A percentile compares a stretch with the other conserved stretches of the same genome.
Evolutionary conservation across 495 filamentous ascomycete species (phyloP).

Genomic region (Penicillium subrubescens): DNA sequence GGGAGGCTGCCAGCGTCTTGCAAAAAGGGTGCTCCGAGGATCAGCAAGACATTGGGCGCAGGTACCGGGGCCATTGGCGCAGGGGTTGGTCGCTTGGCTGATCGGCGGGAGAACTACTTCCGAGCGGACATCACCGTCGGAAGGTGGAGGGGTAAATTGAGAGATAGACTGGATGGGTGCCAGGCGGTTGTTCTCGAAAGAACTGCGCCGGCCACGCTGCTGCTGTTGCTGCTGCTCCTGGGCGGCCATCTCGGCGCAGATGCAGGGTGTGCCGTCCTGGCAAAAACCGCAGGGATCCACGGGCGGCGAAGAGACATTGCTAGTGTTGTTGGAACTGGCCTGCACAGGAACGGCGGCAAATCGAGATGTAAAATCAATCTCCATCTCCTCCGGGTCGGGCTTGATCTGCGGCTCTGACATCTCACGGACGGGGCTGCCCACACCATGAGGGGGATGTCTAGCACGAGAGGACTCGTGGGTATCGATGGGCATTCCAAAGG

Average conservation of each 20-base stretch:
- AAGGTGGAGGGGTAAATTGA: constrained; percentile 70
- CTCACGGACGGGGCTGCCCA: constrained; percentile 36
- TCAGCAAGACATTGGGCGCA: constrained; percentile 79
- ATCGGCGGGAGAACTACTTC: constrained; percentile 46
- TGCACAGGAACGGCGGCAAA: constrained; percentile 53
- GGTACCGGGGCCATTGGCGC: constrained; percentile 73
- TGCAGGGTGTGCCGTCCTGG: constrained; percentile 78
- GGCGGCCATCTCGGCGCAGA: constrained; percentile 74
- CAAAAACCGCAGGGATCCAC: constrained; percentile 86
- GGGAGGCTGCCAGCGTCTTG: constrained; percentile 73
- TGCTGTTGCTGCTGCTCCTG: constrained; percentile 48
- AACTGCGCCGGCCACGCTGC: constrained; percentile 33
- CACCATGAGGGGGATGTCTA: constrained; percentile 36
- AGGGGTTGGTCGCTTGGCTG: constrained; percentile 52
- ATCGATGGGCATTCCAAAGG: constrained; percentile 48
- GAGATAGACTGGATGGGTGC: constrained; percentile 53
- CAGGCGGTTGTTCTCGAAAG: constrained; percentile 48
- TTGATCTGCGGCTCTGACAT: constrained; percentile 45
- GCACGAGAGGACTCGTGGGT: constrained; percentile 29
- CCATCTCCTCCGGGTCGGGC: constrained; percentile 62
- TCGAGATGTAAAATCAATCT: constrained; percentile 73
- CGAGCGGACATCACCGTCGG: constrained; percentile 61
- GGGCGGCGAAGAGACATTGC: constrained; percentile 40
- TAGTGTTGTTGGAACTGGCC: constrained; percentile 25
- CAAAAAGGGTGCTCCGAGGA: constrained; percentile 80